phyloP scores from a whole-genome alignment of 2,329 filamentous ascomycete genomes.

The Fusarium tricinctum region DNA sequence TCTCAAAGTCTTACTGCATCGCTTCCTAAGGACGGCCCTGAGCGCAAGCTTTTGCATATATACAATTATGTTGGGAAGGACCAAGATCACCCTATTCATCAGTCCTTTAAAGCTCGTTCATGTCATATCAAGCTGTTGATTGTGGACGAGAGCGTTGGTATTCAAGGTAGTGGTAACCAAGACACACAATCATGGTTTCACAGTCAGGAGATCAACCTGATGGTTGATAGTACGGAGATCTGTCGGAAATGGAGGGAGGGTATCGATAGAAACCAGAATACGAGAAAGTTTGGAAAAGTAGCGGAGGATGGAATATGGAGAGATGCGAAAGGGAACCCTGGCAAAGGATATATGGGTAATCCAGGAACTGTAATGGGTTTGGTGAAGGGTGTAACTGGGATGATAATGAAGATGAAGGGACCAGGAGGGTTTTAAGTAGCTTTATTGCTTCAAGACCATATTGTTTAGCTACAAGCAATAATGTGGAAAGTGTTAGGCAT shows the following conservation, averaged over 20 bases:
- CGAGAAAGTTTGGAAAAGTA: conserved; percentile 66
- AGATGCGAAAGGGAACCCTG: conserved; percentile 28
- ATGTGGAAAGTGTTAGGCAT: too few relatives aligned
- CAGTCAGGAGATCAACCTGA: conserved; percentile 81
- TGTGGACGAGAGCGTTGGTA: conserved; percentile 75
- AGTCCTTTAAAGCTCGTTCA: conserved; percentile 73
- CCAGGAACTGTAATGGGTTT: conserved; percentile 27
- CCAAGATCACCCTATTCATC: conserved; percentile 75
- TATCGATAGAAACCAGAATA: conserved; percentile 76
- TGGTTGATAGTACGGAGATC: conserved; percentile 75
- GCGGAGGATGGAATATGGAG: conserved; percentile 42
- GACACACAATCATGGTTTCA: conserved; percentile 87
- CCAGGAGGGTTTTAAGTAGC: conserved; percentile 7
- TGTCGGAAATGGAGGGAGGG: conserved; percentile 74
- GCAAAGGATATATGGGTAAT: conserved; percentile 38
- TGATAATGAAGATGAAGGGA: conserved; percentile 35
- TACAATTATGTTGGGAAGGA: conserved; percentile 82
- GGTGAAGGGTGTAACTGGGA: conserved; percentile 32
- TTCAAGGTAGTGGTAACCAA: conserved; percentile 83
- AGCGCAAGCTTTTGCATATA: conserved; percentile 64
- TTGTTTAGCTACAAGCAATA: too few relatives aligned
- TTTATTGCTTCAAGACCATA: too few relatives aligned
- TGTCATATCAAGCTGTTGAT: conserved; percentile 87
- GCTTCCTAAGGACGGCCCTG: conserved; percentile 62
- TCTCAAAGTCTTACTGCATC: conserved; percentile 70